Percentiles rank a stretch among this genome's conserved stretches.
These are phyloP conservation scores for Wickerhamiella parazyma DNA, from an alignment of 805 yeast genomes.

Conservation along the genomic window DNA sequence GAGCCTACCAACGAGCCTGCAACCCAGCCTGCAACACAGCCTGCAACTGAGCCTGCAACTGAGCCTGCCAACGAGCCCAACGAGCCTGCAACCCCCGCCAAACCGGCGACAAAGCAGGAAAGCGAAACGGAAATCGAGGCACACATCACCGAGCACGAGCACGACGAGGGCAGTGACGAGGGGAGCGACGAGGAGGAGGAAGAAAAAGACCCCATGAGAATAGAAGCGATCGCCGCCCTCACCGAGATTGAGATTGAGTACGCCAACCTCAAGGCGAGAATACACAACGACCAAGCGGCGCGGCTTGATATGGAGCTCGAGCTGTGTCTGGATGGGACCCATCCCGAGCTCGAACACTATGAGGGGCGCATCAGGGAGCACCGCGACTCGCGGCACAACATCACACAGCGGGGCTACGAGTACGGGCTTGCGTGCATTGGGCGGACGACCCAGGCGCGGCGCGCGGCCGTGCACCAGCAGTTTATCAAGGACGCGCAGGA, in stretches of 20 bases:
- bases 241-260: conserved; percentile 74
- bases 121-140: conserved; percentile 6
- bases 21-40: background rate
- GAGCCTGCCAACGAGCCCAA: background rate
- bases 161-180: conserved; percentile 14
- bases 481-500: conserved; percentile 57
- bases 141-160: conserved; percentile 7
- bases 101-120: conserved; percentile 1
- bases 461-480: conserved; percentile 76
- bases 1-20: no score
- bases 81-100: background rate
- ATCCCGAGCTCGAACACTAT: conserved; percentile 72
- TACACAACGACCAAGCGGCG: conserved; percentile 70
- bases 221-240: conserved; percentile 55
- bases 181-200: conserved; percentile 17
- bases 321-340: conserved; percentile 78
- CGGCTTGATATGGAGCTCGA: conserved; percentile 71
- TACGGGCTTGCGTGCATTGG: conserved; percentile 67
- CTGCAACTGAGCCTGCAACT: no score
- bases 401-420: conserved; percentile 37
- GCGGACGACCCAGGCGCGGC: conserved; percentile 62
- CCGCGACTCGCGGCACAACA: conserved; percentile 52
- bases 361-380: conserved; percentile 58
- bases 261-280: conserved; percentile 69
- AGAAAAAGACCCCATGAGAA: conserved; percentile 28